Percentiles rank a stretch among this genome's conserved stretches.
These are phyloP conservation scores for Fusarium hostae DNA, from an alignment of 2,329 filamentous ascomycete species.

Conservation along the genomic window DNA sequence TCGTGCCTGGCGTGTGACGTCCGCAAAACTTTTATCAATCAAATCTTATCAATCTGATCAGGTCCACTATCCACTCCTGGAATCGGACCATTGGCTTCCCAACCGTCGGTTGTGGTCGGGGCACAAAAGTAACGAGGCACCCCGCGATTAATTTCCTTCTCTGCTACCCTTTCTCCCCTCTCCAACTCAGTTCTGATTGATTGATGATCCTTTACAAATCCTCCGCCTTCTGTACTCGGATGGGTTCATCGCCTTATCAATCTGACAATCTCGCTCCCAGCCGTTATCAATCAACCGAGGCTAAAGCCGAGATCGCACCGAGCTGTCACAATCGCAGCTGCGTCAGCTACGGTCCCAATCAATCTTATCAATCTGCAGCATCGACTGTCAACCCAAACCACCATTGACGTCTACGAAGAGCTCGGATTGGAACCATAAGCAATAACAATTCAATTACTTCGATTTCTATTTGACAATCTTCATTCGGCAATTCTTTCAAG, in stretches of 20 bases:
- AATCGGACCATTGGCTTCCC: conserved; percentile 49
- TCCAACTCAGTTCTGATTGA: neutral
- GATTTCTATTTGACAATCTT: conserved; percentile 23
- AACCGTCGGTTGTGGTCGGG: conserved; percentile 41
- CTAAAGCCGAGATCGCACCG: conserved; percentile 35
- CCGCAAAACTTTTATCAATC: conserved; percentile 55
- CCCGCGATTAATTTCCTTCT: conserved; percentile 43
- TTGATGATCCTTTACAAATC: conserved; percentile 9
- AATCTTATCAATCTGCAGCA: conserved; percentile 40
- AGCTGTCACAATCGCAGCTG: conserved; percentile 23
- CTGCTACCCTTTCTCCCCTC: conserved; percentile 24
- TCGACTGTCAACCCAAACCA: conserved; percentile 5
- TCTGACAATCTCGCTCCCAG: conserved; percentile 24
- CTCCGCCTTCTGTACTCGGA: conserved; percentile 13
- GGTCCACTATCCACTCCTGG: conserved; percentile 49
- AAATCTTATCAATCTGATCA: conserved; percentile 62
- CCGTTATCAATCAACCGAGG: conserved; percentile 21
- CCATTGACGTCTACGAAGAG: conserved; percentile 2
- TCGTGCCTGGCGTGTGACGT: conserved; percentile 38
- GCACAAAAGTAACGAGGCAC: conserved; percentile 46
- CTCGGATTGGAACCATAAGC: neutral
- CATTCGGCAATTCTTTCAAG: neutral
- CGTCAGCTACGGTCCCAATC: conserved; percentile 17
- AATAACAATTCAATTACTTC: neutral
- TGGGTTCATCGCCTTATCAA: conserved; percentile 20